phyloP scores from a whole-genome alignment of 768 basidiomycete genomes.

The Crepidotus variabilis region DNA sequence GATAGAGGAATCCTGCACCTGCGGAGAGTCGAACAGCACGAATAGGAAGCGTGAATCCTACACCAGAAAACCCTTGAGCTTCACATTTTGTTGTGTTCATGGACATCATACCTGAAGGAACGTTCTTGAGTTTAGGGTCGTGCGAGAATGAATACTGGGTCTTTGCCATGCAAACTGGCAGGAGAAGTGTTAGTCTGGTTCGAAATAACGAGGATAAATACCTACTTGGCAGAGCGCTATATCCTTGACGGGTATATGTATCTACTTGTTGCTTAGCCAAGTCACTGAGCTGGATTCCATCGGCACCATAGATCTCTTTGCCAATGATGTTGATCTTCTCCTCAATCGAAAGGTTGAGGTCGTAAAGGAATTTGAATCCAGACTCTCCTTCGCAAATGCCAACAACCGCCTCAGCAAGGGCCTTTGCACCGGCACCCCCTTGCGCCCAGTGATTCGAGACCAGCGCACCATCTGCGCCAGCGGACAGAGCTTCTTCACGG shows the following conservation, averaged over 20 bases:
- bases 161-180: constrained; percentile 91
- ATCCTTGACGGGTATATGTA: constrained; percentile 90
- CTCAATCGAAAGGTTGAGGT: constrained; percentile 76
- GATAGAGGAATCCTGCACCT: constrained; percentile 95
- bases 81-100: neutral
- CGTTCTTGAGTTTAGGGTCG: constrained; percentile 87
- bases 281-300: constrained; percentile 84
- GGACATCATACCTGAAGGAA: constrained; percentile 59
- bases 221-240: constrained; percentile 73
- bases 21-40: constrained; percentile 84
- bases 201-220: constrained; percentile 7
- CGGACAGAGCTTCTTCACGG: constrained; percentile 71
- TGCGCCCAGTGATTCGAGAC: constrained; percentile 98
- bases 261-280: constrained; percentile 83
- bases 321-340: constrained; percentile 87
- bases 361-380: constrained; percentile 91
- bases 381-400: constrained; percentile 79
- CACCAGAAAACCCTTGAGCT: neutral
- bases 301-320: constrained; percentile 92
- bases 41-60: constrained; percentile 92
- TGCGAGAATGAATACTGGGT: constrained; percentile 98
- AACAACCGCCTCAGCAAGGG: constrained; percentile 91
- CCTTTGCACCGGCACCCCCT: constrained; percentile 87
- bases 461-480: constrained; percentile 92
- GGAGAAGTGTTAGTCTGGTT: constrained; percentile 8